Percentiles rank a stretch among this genome's conserved stretches.
Evolutionary conservation across 2,329 filamentous ascomycete species (phyloP).

Genomic region (Colletotrichum neosansevieriae): DNA sequence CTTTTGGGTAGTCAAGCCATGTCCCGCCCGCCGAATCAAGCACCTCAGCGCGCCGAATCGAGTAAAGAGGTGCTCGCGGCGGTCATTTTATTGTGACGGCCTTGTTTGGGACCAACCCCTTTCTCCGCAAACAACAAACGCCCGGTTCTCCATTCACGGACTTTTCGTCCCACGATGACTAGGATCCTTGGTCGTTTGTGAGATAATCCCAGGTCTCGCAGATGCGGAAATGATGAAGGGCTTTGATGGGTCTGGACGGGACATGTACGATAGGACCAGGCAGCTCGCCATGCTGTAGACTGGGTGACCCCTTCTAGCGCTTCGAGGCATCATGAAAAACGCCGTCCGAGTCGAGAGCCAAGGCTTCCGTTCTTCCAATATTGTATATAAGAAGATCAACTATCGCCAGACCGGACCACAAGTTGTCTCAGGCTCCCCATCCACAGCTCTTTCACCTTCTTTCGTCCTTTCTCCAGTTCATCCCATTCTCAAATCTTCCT

Average conservation of each 20-base stretch:
- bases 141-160: neutral
- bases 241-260: neutral
- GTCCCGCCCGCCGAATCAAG: constrained; percentile 7
- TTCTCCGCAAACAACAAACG: too few relatives aligned
- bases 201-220: constrained; percentile 3
- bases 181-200: neutral
- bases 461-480: constrained; percentile 20
- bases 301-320: neutral
- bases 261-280: neutral
- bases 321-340: neutral
- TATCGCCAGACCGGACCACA: neutral
- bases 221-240: constrained; percentile 23
- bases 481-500: neutral
- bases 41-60: neutral
- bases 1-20: constrained; percentile 10
- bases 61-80: neutral
- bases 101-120: constrained; percentile 12
- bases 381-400: constrained; percentile 21
- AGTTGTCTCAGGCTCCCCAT: neutral
- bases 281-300: neutral
- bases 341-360: neutral
- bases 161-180: neutral
- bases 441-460: neutral
- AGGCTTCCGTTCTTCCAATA: neutral
- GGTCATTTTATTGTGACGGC: constrained; percentile 10